Evolutionary conservation across 2,329 filamentous ascomycete species (phyloP), one percentile per base, ranked within the genome.

Genomic region (Dendrostoma leiphaemia): DNA sequence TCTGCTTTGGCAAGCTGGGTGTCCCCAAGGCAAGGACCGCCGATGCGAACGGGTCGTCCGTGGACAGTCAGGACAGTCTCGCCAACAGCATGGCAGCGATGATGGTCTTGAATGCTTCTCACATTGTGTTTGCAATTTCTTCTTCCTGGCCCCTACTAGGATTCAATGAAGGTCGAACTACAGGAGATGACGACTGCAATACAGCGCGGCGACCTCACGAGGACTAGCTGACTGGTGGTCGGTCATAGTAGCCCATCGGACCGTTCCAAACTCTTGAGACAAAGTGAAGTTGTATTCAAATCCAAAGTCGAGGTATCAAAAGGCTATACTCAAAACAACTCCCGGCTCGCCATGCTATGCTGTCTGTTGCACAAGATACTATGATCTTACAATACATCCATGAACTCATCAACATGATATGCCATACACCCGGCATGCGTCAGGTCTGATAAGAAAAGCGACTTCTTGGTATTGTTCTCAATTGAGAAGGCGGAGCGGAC

Each of bases 311-410:
- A 45, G 28, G 43, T 29, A 45, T 45, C 43, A 45, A 32, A 48
- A 24, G 13, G 35, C 46, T 24, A 48, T 26, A 21, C 23, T 37
- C 23, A 38, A n/a, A 9, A n/a, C n/a, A 29, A 28, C 8, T 38
- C 46, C 46, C 46, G 9, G 26, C 24, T 37, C 46, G 24, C 34
- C 46, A 29, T 26, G 46, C 46, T 48, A 48, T 48, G 46, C 46
- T 38, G 34, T 34, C 46, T 38, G 34, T 34, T 28, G 34, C 38
- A 48, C 23, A 48, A 41, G 19, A 19, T 41, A 24, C 21, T 24
- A 26, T 9, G 24, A 41, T 41, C 24, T n/a, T 45, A 29, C 28
- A 29, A 45, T 43, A 43, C 26, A 41, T 40, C 23, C 26, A 31
- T 50, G 26, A 32, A 31, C 12, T 21, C 29, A 43, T 34, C 26